A percentile compares a stretch with the other conserved stretches of the same genome.
Evolutionary conservation across 2,329 filamentous ascomycete species (phyloP).

Genomic region (Colletotrichum incanum): DNA sequence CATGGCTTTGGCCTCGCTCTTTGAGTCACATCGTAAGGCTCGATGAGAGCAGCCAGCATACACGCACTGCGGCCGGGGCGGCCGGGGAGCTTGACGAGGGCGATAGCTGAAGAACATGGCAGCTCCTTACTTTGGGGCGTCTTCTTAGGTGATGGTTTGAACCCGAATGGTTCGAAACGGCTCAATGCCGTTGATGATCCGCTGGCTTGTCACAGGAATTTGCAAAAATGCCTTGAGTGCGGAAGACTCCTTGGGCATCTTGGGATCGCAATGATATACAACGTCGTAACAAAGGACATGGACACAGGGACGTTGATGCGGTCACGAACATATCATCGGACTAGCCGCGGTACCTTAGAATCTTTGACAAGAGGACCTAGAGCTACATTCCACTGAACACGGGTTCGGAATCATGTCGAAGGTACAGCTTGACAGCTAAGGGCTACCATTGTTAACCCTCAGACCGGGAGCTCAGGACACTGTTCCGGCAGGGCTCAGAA

Average conservation of each 20-base stretch:
- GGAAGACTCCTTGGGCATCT: not conserved
- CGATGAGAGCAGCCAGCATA: constrained; percentile 30
- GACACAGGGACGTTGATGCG: not conserved
- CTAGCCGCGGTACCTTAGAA: not conserved
- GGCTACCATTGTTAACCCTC: not conserved
- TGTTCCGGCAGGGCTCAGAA: not conserved
- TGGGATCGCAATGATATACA: not conserved
- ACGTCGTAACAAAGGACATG: not conserved
- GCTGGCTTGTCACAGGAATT: not conserved
- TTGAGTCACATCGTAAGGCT: constrained; percentile 39
- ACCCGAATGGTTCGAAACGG: not conserved
- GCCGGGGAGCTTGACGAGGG: constrained; percentile 3
- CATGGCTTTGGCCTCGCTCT: constrained; percentile 5
- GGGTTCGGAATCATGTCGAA: not conserved
- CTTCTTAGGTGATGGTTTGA: not conserved
- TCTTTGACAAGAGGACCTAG: not conserved
- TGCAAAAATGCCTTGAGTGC: no score
- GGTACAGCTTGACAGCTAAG: not conserved
- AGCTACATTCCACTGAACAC: no score
- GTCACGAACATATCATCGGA: not conserved
- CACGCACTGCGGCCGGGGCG: constrained; percentile 29
- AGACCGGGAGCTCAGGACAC: not conserved
- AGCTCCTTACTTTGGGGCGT: not conserved
- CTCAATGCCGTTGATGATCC: not conserved
- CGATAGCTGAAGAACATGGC: constrained; percentile 44